Base-by-base conservation (phyloP, 805 yeast species). In the Ogataea nonfermentans region DNA sequence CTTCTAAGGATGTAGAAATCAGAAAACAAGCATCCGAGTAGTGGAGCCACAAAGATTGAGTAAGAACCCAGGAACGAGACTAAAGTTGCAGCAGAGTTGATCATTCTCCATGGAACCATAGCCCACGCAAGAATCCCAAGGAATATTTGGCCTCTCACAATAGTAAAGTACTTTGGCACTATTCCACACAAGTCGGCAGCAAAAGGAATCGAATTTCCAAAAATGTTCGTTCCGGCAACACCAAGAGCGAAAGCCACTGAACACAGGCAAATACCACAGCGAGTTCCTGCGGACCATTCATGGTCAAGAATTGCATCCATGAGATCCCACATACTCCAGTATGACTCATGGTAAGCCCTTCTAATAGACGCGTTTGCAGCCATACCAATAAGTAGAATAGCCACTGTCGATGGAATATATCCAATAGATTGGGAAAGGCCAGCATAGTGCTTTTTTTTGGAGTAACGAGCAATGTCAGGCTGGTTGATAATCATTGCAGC, bases 251-350 rank as follows among this genome's bases (percentile, higher is more conserved):
- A 48, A 8, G 51, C 28, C 6, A 37, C 19, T 16, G 45, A 33
- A 28, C 49, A 47, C 22, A 56, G 44, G 38, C 41, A 56, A 9
- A 56, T 40, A 13, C 54, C 60, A 8, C 58, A 43, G 36, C 61
- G 48, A 2, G 53, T 48, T 14, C 59, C 60, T 10, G 63, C 41
- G 9, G 39, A 25, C 61, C 61, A 58, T 29, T 54, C 55, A 30
- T 54, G 36, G 24, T 57, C 61, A 8, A 55, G 37, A 27, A 58
- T 56, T 10, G 58, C 61, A 10, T 41, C 35, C 25, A 53, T 29
- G 24, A 56, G 40, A 22, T 51, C 61, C 61, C 61, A 57, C 51
- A 52, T 52, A 28, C 48, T 56, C 62, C 62, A 57, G 37, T 57
- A 57, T 2, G 51, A 46, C 4, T 29, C 39, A 14, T 61, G 53